Conservation (phyloP, 148 eudicot species). For the Nepenthes gracilis region DNA sequence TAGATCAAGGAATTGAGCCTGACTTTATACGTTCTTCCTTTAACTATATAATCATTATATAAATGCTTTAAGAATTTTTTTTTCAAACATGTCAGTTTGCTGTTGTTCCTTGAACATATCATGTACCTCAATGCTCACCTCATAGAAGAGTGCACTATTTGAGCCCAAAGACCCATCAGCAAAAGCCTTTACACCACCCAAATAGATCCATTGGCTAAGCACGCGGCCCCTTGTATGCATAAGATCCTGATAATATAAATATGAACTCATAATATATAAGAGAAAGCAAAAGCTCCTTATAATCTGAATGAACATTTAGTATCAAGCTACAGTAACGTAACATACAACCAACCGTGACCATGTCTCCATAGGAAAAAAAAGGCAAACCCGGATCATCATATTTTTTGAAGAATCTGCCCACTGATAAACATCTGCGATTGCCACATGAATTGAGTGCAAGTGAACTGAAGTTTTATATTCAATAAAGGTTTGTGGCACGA, state of each 20-base stretch:
- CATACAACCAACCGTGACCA: slow-evolving; percentile 80
- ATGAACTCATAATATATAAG: slow-evolving; percentile 2
- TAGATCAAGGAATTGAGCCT: no score
- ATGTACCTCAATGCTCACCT: slow-evolving; percentile 44
- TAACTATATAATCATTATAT: no score
- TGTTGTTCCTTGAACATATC: not conserved
- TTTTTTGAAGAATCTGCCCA: slow-evolving; percentile 72
- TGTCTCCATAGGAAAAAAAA: slow-evolving; percentile 79
- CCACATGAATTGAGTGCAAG: not conserved
- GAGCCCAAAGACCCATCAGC: slow-evolving; percentile 96
- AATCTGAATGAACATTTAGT: slow-evolving; percentile 1
- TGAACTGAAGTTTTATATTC: not conserved
- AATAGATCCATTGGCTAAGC: slow-evolving; percentile 72
- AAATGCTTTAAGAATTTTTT: no score
- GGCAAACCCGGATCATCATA: slow-evolving; percentile 76
- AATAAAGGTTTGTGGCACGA: not conserved
- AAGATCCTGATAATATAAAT: slow-evolving; percentile 35
- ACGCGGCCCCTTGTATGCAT: slow-evolving; percentile 41
- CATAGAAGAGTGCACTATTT: slow-evolving; percentile 81
- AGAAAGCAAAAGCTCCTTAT: not conserved
- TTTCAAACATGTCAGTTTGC: no score
- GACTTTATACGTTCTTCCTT: no score
- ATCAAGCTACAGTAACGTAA: not conserved
- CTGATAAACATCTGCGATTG: slow-evolving; percentile 69
- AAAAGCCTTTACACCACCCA: slow-evolving; percentile 92